Conservation (phyloP, 1,284 basidiomycete genomes). For the Tylopilus orsonianus region DNA sequence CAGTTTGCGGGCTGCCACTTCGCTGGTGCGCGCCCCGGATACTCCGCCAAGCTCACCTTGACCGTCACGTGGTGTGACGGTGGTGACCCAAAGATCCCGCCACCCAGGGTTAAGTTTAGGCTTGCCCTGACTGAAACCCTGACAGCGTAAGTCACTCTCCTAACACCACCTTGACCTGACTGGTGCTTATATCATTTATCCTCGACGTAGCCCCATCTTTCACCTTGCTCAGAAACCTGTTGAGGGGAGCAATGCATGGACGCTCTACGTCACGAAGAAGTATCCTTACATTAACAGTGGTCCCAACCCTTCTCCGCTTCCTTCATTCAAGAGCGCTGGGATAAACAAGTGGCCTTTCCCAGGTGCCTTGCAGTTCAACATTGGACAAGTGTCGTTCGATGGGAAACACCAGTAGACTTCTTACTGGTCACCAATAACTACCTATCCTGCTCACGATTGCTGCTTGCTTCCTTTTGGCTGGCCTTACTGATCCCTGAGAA, state of each 20-base stretch:
- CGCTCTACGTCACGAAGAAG: neutral
- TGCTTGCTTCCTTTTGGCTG: too few relatives aligned
- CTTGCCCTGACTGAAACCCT: neutral
- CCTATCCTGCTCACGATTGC: too few relatives aligned
- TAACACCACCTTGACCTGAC: too few relatives aligned
- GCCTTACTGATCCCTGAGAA: too few relatives aligned
- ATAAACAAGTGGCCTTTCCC: conserved; percentile 8
- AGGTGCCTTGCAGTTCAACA: neutral
- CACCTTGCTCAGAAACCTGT: neutral
- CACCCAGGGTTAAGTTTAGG: conserved; percentile 5
- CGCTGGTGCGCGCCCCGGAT: conserved; percentile 6
- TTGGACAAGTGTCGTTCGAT: conserved; percentile 6
- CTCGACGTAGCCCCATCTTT: neutral
- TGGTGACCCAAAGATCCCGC: neutral
- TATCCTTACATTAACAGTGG: conserved; percentile 12
- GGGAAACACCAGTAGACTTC: neutral
- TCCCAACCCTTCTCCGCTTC: conserved; percentile 12
- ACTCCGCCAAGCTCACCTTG: conserved; percentile 14
- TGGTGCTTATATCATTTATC: neutral
- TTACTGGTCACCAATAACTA: neutral
- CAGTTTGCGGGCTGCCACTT: conserved; percentile 15
- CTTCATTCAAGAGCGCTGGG: neutral
- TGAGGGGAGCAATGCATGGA: neutral
- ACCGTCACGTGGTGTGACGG: conserved; percentile 10
- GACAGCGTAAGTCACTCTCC: neutral